Conservation (phyloP, 192 early-diverging fungal genomes). For the Coemansia asiatica region DNA sequence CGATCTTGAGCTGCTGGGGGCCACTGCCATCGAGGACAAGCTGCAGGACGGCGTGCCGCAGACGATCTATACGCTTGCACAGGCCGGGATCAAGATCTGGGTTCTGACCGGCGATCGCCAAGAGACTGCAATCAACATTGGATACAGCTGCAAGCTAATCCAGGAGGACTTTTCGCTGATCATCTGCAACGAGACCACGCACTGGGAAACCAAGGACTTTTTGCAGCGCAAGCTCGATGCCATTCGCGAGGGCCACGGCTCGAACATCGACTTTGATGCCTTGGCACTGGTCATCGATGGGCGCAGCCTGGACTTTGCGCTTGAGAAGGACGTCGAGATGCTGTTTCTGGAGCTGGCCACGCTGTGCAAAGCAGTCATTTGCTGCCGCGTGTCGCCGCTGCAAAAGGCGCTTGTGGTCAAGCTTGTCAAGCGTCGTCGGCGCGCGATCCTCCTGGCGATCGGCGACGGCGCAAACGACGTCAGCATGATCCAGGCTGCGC, state of each 20-base stretch:
- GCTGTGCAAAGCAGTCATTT: slow-evolving; percentile 92
- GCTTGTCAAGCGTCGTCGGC: slow-evolving; percentile 89
- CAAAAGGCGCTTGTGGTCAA: slow-evolving; percentile 99
- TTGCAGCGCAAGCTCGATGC: slow-evolving; percentile 83
- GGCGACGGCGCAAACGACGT: slow-evolving; percentile 99
- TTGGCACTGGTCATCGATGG: slow-evolving; percentile 97
- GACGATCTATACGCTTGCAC: slow-evolving; percentile 91
- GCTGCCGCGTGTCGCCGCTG: slow-evolving; percentile 96
- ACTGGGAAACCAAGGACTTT: slow-evolving; percentile 91
- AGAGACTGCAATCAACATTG: slow-evolving; percentile 99
- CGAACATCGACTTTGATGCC: slow-evolving; percentile 60
- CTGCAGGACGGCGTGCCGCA: slow-evolving; percentile 99
- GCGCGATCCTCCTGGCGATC: slow-evolving; percentile 91
- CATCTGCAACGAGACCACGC: slow-evolving; percentile 86
- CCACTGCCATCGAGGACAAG: slow-evolving; percentile 98
- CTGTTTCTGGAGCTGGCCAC: slow-evolving; percentile 87
- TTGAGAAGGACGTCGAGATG: slow-evolving; percentile 80
- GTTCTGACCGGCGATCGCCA: slow-evolving; percentile 97
- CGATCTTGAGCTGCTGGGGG: slow-evolving; percentile 87
- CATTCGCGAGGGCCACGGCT: slow-evolving; percentile 61
- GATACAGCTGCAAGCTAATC: slow-evolving; percentile 93
- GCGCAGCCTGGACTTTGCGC: slow-evolving; percentile 85
- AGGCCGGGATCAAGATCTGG: slow-evolving; percentile 96
- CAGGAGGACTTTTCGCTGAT: slow-evolving; percentile 96
- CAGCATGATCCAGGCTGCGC: slow-evolving; percentile 98